Conservation (phyloP, 345 rosid genomes). For the Raphanus sativus region DNA sequence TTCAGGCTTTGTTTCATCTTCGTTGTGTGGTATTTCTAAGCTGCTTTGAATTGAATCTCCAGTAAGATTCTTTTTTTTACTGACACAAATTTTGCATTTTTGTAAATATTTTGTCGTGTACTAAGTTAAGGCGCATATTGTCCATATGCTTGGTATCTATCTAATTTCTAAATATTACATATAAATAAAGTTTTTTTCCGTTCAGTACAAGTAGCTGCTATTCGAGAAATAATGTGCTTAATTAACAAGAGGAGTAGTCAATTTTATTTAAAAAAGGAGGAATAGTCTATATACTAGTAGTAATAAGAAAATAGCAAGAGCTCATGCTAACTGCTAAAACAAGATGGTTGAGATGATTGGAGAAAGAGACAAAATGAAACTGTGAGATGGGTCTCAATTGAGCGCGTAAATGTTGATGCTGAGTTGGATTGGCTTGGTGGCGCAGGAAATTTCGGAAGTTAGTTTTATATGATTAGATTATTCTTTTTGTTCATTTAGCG, state of each 20-base stretch:
- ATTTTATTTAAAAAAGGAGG: too few relatives aligned
- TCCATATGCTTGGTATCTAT: background rate
- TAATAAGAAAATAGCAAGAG: background rate
- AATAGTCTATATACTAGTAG: background rate
- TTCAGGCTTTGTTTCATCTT: background rate
- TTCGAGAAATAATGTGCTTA: background rate
- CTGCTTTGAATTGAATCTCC: background rate
- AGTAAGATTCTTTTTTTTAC: background rate
- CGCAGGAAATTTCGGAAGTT: slow-evolving; percentile 3
- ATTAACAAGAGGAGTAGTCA: background rate
- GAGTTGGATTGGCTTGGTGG: slow-evolving; percentile 2
- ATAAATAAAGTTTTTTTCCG: background rate
- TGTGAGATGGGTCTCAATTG: background rate
- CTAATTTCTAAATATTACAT: background rate
- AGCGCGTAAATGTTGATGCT: slow-evolving; percentile 2
- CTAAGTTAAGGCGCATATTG: background rate
- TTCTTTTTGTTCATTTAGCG: background rate
- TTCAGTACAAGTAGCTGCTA: background rate
- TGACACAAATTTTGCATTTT: background rate
- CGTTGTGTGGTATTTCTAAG: background rate
- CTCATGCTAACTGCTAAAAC: background rate
- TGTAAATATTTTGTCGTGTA: background rate
- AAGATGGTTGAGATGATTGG: background rate
- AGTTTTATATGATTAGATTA: background rate
- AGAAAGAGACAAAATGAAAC: background rate